Evolutionary conservation across 495 filamentous ascomycete genomes (phyloP).

Genomic region (Xylaria cubensis): DNA sequence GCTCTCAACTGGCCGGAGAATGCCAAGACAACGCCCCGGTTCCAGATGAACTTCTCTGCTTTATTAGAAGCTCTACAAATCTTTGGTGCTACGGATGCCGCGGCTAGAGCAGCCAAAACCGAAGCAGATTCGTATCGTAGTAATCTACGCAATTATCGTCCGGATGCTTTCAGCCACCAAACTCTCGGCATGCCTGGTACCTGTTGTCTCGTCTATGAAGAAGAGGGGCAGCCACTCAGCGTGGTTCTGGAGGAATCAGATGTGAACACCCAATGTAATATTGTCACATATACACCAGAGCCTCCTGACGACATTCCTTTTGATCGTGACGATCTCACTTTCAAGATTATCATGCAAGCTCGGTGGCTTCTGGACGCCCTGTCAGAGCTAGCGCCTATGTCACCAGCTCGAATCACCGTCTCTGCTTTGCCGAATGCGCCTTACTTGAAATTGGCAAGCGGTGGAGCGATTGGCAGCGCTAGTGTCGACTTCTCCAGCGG

Average conservation of each 20-base stretch:
- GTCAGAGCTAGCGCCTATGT: conserved; percentile 77
- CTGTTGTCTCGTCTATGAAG: conserved; percentile 79
- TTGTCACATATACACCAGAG: conserved; percentile 86
- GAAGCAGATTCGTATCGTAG: conserved; percentile 59
- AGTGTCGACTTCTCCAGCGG: conserved; percentile 84
- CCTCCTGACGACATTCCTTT: conserved; percentile 79
- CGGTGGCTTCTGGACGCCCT: conserved; percentile 85
- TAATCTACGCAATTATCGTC: conserved; percentile 61
- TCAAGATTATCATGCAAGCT: conserved; percentile 94
- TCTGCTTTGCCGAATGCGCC: conserved; percentile 68
- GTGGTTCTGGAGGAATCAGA: conserved; percentile 82
- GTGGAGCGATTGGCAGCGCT: conserved; percentile 79
- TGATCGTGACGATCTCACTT: conserved; percentile 74
- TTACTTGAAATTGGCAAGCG: conserved; percentile 75
- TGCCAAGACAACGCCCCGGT: conserved; percentile 55
- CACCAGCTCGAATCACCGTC: conserved; percentile 65
- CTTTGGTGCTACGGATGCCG: conserved; percentile 77
- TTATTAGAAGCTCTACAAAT: conserved; percentile 95
- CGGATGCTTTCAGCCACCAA: conserved; percentile 77
- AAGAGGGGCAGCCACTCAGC: conserved; percentile 75
- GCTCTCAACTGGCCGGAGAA: conserved; percentile 56
- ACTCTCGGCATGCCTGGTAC: conserved; percentile 78
- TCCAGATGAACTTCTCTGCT: conserved; percentile 84
- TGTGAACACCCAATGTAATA: conserved; percentile 89
- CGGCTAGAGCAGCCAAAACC: conserved; percentile 58